Evolutionary conservation across 805 yeast species (phyloP), one percentile per base, ranked within the genome.

Genomic region (Starmerella apicola): DNA sequence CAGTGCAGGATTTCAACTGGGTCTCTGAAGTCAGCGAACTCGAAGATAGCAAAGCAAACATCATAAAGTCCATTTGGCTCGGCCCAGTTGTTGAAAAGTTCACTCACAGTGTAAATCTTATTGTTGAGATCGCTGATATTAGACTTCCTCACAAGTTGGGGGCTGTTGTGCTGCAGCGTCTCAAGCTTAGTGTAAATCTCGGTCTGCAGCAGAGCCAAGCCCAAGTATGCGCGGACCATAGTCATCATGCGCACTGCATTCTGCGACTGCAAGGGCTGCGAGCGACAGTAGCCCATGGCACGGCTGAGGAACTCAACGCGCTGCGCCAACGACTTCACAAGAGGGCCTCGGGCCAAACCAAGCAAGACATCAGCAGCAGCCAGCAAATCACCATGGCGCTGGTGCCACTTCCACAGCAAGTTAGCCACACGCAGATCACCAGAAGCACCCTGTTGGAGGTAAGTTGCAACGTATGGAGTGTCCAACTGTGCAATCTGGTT

Each of bases 231-330:
- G 49, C 76, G 79, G 28, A 86, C 79, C 51, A 71, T 65, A 9
- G 75, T 66, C 1, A 83, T 69, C 42, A 88, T 64, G 51, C 74
- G 76, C 22, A 78, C 73, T 71, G 84, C 78, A 45, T 76, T 75
- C 52, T 81, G 93, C 50, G 88, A 71, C 53, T 78, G 68, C 43
- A 69, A 72, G 23, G 88, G 82, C 33, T 72, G 76, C 58, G 94
- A 80, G 55, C 83, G 82, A 58, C 94, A 81, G 64, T 83, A 85
- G 3, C 95, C 95, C 58, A 80, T 81, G 1, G 96, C 96, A 50
- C 96, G 71, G 1, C 96, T 82, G 39, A 91, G 65, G 56, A 72
- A 84, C 59, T 86, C 95, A 32, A 88, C 78, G 56, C 98, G 72
- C 52, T 79, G 78, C 28, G 71, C 68, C 42, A 88, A 67, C 27